These are phyloP conservation scores for Aspergillus aculeatinus DNA, from an alignment of 2,329 filamentous ascomycete genomes.

Conservation along the genomic window DNA sequence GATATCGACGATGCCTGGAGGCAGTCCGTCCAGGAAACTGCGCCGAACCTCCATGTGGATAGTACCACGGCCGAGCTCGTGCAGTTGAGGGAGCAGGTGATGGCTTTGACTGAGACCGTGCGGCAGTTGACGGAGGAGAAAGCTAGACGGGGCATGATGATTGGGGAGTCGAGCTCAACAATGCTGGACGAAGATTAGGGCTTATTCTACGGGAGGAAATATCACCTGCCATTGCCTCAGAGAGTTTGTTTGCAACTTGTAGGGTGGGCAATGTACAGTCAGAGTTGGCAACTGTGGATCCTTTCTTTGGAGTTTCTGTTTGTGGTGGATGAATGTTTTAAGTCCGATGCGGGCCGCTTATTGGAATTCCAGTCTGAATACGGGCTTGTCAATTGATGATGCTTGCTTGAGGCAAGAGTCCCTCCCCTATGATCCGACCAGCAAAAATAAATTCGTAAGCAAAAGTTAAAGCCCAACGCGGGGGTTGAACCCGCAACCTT, in stretches of 20 bases:
- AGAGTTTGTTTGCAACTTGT: not conserved
- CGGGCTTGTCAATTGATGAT: too few relatives aligned
- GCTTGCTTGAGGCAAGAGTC: too few relatives aligned
- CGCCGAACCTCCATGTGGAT: constrained; percentile 80
- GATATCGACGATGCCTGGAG: constrained; percentile 77
- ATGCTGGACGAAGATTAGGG: constrained; percentile 7
- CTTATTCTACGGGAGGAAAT: not conserved
- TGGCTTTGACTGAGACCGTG: constrained; percentile 63
- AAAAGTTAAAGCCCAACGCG: constrained; percentile 38
- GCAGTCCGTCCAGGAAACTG: constrained; percentile 72
- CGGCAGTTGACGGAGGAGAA: constrained; percentile 52
- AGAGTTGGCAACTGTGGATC: too few relatives aligned
- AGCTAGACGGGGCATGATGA: constrained; percentile 6
- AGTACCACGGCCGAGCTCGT: constrained; percentile 66
- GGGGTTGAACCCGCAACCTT: constrained; percentile 44
- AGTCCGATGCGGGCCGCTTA: too few relatives aligned
- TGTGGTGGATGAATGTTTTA: too few relatives aligned
- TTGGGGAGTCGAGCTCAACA: constrained; percentile 16
- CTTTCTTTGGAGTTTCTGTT: too few relatives aligned
- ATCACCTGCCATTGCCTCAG: not conserved
- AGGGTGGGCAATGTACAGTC: too few relatives aligned
- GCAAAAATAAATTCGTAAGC: not conserved
- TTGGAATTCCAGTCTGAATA: too few relatives aligned
- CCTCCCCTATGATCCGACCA: not conserved
- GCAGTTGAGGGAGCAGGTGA: constrained; percentile 51